A percentile compares a stretch with the other conserved stretches of the same genome.
Conservation (phyloP, 805 yeast species). For the Scheffersomyces amazonensis region DNA sequence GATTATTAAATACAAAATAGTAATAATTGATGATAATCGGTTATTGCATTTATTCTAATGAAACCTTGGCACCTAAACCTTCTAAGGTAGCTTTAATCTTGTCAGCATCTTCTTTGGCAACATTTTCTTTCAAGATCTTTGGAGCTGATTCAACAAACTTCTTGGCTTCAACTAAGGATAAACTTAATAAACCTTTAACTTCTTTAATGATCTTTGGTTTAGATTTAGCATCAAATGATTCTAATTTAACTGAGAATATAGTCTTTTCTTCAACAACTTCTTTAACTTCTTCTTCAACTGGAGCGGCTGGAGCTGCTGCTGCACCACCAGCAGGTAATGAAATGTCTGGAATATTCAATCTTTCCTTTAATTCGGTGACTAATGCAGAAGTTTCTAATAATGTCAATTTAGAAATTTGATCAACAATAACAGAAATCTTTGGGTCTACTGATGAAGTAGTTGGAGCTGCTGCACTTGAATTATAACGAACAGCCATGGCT, state of each 20-base stretch:
- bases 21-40: no score
- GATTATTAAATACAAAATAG: no score
- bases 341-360: slow-evolving; percentile 91
- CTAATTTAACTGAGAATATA: slow-evolving; percentile 87
- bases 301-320: slow-evolving; percentile 64
- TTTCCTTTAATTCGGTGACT: slow-evolving; percentile 73
- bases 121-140: slow-evolving; percentile 89
- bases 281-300: slow-evolving; percentile 67
- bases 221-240: slow-evolving; percentile 88
- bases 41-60: slow-evolving; percentile 68
- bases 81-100: slow-evolving; percentile 91
- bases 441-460: slow-evolving; percentile 60
- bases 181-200: slow-evolving; percentile 85
- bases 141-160: slow-evolving; percentile 98
- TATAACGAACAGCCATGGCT: slow-evolving; percentile 38
- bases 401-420: slow-evolving; percentile 86
- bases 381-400: slow-evolving; percentile 88
- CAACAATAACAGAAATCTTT: slow-evolving; percentile 83
- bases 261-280: slow-evolving; percentile 89
- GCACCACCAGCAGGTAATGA: slow-evolving; percentile 71
- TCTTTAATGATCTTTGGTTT: slow-evolving; percentile 98
- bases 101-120: slow-evolving; percentile 97
- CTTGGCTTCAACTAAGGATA: slow-evolving; percentile 94
- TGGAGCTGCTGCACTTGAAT: slow-evolving; percentile 41
- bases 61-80: slow-evolving; percentile 90